Evolutionary conservation across 2,329 filamentous ascomycete species (phyloP), one percentile per base, ranked within the genome.

Genomic region (Penicillium polonicum): DNA sequence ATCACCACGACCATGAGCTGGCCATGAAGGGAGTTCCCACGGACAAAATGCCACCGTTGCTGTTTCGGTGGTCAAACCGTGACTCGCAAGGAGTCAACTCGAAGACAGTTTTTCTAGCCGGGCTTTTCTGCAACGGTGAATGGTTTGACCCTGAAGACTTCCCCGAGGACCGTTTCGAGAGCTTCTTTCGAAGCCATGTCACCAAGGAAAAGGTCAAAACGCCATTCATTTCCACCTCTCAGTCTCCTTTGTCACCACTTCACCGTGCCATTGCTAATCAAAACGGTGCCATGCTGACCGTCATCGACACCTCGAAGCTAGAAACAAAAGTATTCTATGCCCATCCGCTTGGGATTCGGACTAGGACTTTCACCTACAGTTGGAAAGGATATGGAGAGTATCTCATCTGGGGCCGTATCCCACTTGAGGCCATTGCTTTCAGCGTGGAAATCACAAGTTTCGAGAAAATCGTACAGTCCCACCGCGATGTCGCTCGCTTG

Each of bases 151-250:
- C 65, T 0, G 45, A 62, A 2, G 43, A 69, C 4, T 33, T 67
- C 17, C n/a, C 59, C 0, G 23, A 50, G 0, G 38, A 60, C 0
- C 50, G 69, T 2, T 71, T 74, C 15, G 44, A 68, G 0, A 7
- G 55, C 0, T 58, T 65, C 15, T 62, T 73, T 8, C 43, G 49
- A 1, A 62, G 51, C 0, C 74, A 76, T 57, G 64, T 73, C 0
- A 63, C 60, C 0, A 68, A 60, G 19, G 23, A 60, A 3, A 36
- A 61, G 0, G 36, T 64, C 1, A 45, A 54, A 0, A 69, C 71
- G 0, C 74, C 75, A 0, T 75, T 77, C 12, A 74, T 77, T 5
- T 77, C 75, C 0, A 67, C 69, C 0, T 72, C 62, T 5, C 49
- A 42, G 0, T 63, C 65, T 0, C 66, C 68, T 2, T 52, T 77